Base-by-base conservation (phyloP, 495 filamentous ascomycete genomes). In the Xylaria intraflava region DNA sequence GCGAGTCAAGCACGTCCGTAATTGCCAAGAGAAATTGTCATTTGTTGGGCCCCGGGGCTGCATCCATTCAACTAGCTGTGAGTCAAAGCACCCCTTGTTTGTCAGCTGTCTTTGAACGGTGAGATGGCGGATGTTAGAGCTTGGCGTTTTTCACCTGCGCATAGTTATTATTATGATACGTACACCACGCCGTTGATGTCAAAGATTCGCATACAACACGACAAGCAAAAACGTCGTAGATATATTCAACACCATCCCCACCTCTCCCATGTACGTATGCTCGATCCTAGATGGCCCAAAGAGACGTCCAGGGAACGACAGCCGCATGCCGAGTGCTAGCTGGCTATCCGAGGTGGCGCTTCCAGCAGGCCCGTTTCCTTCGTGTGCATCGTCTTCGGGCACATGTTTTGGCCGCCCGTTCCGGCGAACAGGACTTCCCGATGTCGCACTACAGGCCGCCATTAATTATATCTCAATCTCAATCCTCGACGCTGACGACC, bases 361-460 rank as follows among this genome's bases (percentile, higher is more conserved):
- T 38, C 16, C 35, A 38, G 16, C 35, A n/a, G 35, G 35, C 16
- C 35, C 35, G 35, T 16, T 17, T 19, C 14, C 35, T 11, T 5
- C 9, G 35, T 38, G 17, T 2, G 35, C 35, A n/a, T 17, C 35
- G n/a, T 17, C 35, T n/a, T 43, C 41, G 23, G 41, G 17, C n/a
- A 20, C 43, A n/a, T 31, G 43, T 31, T 31, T 27, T 24, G 24
- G 39, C 48, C 16, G 26, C 47, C 29, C 29, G 48, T 51, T 40
- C 46, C 29, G 22, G 46, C 9, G 16, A 31, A 38, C 31, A 51
- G 38, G 53, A 46, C 51, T 46, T 29, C 23, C 38, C 39, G 40
- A 42, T 12, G 53, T 50, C 46, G 22, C 53, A 56, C 46, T 19
- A 23, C 53, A 49, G 38, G 20, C 27, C n/a, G n/a, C n/a, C n/a